A percentile compares a stretch with the other conserved stretches of the same genome.
These are phyloP conservation scores for Metschnikowia baotianmanensis DNA, from an alignment of 805 yeast genomes.

Conservation along the genomic window DNA sequence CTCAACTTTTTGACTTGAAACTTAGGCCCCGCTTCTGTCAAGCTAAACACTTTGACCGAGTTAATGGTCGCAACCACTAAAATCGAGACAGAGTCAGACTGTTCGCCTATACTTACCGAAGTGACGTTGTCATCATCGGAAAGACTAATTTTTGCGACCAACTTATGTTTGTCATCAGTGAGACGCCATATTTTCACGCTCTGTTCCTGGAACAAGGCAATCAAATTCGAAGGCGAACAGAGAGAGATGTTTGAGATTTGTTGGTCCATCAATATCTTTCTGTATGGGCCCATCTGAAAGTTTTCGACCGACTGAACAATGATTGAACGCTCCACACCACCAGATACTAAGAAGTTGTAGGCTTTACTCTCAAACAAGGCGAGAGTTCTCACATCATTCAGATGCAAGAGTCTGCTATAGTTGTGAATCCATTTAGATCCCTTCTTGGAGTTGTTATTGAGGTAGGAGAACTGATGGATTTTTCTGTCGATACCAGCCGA, in stretches of 20 bases:
- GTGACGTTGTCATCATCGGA: conserved; percentile 81
- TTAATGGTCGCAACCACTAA: conserved; percentile 71
- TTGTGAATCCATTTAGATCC: conserved; percentile 69
- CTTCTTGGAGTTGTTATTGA: conserved; percentile 29
- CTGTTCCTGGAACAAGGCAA: conserved; percentile 82
- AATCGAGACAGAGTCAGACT: conserved; percentile 48
- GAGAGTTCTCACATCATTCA: conserved; percentile 82
- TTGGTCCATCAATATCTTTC: conserved; percentile 66
- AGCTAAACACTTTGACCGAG: conserved; percentile 64
- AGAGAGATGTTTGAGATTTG: conserved; percentile 51
- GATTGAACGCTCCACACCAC: conserved; percentile 76
- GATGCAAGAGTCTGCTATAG: conserved; percentile 75
- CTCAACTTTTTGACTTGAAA: conserved; percentile 54
- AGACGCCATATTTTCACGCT: conserved; percentile 78
- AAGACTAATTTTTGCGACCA: conserved; percentile 63
- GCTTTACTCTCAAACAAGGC: conserved; percentile 66
- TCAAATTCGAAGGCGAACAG: conserved; percentile 46
- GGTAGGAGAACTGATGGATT: conserved; percentile 65
- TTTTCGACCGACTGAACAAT: conserved; percentile 63
- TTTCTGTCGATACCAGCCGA: conserved; percentile 94
- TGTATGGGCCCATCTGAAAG: conserved; percentile 69
- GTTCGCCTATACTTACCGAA: conserved; percentile 57
- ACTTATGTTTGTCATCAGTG: conserved; percentile 44
- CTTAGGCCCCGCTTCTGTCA: conserved; percentile 42
- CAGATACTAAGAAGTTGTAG: conserved; percentile 68